These are phyloP conservation scores for Phylloboletellus chloephorus DNA, from an alignment of 1,284 basidiomycete genomes.

Conservation along the genomic window DNA sequence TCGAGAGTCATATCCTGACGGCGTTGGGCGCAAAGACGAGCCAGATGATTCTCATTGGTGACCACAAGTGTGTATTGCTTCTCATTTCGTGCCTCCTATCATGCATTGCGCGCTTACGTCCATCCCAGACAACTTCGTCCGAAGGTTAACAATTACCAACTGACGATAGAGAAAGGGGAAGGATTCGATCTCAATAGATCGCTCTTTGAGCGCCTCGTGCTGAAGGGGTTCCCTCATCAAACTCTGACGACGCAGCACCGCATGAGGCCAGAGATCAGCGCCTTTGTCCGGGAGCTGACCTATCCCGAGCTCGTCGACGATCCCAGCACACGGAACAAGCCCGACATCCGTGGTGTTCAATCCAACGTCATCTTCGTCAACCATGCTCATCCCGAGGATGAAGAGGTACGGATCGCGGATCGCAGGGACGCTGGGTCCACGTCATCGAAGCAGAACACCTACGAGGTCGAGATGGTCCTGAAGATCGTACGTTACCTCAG, in stretches of 20 bases:
- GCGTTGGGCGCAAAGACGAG: slow-evolving; percentile 43
- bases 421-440: slow-evolving; percentile 40
- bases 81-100: not conserved
- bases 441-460: slow-evolving; percentile 56
- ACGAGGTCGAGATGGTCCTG: slow-evolving; percentile 56
- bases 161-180: slow-evolving; percentile 61
- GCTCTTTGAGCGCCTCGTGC: slow-evolving; percentile 62
- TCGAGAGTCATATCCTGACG: slow-evolving; percentile 61
- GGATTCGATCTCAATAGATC: slow-evolving; percentile 61
- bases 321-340: slow-evolving; percentile 41
- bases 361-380: slow-evolving; percentile 58
- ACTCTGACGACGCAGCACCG: slow-evolving; percentile 56
- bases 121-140: slow-evolving; percentile 56
- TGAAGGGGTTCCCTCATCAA: slow-evolving; percentile 54
- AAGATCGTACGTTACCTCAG: slow-evolving; percentile 59
- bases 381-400: slow-evolving; percentile 54
- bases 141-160: slow-evolving; percentile 56
- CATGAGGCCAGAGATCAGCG: slow-evolving; percentile 66
- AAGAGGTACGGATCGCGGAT: slow-evolving; percentile 38
- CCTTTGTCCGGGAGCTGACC: slow-evolving; percentile 51
- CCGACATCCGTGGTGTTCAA: slow-evolving; percentile 47
- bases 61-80: slow-evolving; percentile 58
- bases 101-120: slow-evolving; percentile 1
- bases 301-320: slow-evolving; percentile 61
- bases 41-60: slow-evolving; percentile 61